Evolutionary conservation across 2,329 filamentous ascomycete species (phyloP).

Genomic region (Colletotrichum cordylinicola): DNA sequence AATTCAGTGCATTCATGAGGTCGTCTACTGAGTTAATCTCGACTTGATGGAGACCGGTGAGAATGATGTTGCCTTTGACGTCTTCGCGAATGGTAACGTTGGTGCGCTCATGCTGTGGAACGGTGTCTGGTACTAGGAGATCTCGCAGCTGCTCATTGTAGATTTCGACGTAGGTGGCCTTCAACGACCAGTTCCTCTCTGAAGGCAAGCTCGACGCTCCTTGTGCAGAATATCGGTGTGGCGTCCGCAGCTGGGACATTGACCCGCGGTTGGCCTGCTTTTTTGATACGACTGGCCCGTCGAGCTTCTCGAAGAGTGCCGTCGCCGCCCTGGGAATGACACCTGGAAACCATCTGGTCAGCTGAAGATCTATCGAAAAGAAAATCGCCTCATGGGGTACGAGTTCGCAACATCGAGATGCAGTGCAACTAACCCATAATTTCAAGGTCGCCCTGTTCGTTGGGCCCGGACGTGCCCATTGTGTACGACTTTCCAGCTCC

Average conservation of each 20-base stretch:
- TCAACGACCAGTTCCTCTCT: constrained; percentile 88
- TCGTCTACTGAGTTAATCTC: constrained; percentile 93
- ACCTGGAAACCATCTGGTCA: constrained; percentile 56
- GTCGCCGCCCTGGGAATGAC: constrained; percentile 93
- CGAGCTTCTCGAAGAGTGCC: constrained; percentile 86
- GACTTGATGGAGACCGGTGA: constrained; percentile 88
- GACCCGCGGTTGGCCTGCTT: constrained; percentile 64
- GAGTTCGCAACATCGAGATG: not conserved
- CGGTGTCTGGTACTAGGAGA: constrained; percentile 79
- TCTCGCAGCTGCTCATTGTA: constrained; percentile 97
- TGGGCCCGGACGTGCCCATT: constrained; percentile 93
- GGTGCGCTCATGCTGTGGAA: constrained; percentile 72
- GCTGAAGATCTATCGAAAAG: not conserved
- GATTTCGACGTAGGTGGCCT: constrained; percentile 94
- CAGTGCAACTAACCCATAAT: constrained; percentile 73
- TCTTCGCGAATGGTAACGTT: constrained; percentile 94
- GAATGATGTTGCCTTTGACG: constrained; percentile 88
- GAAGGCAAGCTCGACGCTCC: constrained; percentile 42
- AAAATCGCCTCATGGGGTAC: not conserved
- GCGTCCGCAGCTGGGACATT: constrained; percentile 80
- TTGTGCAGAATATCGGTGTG: constrained; percentile 76
- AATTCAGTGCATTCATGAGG: constrained; percentile 85
- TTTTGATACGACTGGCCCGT: constrained; percentile 69
- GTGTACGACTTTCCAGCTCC: constrained; percentile 98
- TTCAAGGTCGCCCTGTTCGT: constrained; percentile 73